Conservation (phyloP, 2,329 filamentous ascomycete genomes). For the Bipolaris sorokiniana region DNA sequence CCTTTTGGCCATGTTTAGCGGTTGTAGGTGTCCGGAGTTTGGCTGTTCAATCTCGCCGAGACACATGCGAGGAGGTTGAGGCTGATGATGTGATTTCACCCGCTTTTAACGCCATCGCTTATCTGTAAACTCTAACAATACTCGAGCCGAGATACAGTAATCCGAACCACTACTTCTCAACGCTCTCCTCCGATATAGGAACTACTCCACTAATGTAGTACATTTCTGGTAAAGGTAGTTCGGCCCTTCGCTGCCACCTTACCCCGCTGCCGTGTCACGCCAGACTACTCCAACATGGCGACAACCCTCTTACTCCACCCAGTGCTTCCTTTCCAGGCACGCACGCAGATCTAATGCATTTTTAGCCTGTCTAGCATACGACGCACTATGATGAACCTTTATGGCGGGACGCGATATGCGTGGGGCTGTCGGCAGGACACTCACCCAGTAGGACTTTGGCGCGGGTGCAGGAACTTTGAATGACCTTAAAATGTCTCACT, state of each 20-base stretch:
- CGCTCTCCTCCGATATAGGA: conserved; percentile 18
- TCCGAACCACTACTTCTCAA: conserved; percentile 1
- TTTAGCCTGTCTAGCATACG: not conserved
- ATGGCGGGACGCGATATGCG: not conserved
- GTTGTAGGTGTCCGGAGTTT: not conserved
- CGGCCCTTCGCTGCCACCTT: conserved; percentile 7
- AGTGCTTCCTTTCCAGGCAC: not conserved
- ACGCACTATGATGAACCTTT: not conserved
- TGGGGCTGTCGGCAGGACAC: not conserved
- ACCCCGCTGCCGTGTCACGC: conserved; percentile 22
- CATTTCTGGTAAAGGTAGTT: not conserved
- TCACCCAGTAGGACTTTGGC: not conserved
- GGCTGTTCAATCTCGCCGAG: not conserved
- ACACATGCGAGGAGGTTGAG: conserved; percentile 8
- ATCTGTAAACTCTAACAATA: conserved; percentile 18
- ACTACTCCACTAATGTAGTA: not conserved
- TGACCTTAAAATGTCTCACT: not conserved
- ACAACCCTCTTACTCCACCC: conserved; percentile 20
- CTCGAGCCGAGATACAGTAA: not conserved
- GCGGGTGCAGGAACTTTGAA: not conserved
- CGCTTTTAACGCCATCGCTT: conserved; percentile 38
- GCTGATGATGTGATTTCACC: conserved; percentile 39
- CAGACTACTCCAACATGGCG: conserved; percentile 33
- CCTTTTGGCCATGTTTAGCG: conserved; percentile 19
- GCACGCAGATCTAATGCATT: not conserved